Base-by-base conservation (phyloP, 2,329 filamentous ascomycete species). In the Exophiala viscosa region DNA sequence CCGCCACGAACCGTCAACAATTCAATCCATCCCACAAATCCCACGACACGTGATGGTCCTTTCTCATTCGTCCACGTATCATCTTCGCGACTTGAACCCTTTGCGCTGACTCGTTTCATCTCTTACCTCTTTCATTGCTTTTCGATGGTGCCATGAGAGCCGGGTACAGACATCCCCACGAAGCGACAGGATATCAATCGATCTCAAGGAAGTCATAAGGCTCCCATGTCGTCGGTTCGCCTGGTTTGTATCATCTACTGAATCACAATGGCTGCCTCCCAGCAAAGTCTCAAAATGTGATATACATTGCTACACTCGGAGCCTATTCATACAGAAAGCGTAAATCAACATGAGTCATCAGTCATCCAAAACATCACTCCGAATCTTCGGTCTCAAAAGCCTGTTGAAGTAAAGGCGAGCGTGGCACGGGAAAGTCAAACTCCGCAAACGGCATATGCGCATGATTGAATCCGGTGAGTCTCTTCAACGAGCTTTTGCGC, bases 61-160 rank as follows among this genome's bases (percentile, higher is more conserved):
- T 15, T 34, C 32, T 50, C n/a, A 49, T 54, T 54, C 23, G 51
- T 35, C 51, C 51, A 54, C 51, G 45, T 54, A 39, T 45, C 34
- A 23, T 11, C 20, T 34, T 45, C 42, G 17, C 14, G 17, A 14
- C 48, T 39, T 33, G 18, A 17, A 31, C 39, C 38, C 50, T 45
- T 53, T 53, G 43, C 45, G 35, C 44, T 38, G 17, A 14, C 41
- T 17, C 39, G 50, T 53, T 53, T 54, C 51, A 54, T 54, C 40
- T 49, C 20, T 31, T 34, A 34, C 15, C 42, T 33, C 9, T 23
- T 8, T 38, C 33, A 18, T 38, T 44, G 18, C 9, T 34, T 36
- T 48, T n/a, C 50, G 20, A 28, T 28, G 23, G 23, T 28, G 23
- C 23, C 23, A 28, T 28, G 23, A 7, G 23, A 28, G 23, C 23